Conservation (phyloP, 2,329 filamentous ascomycete species). For the Diaporthe australafricana region DNA sequence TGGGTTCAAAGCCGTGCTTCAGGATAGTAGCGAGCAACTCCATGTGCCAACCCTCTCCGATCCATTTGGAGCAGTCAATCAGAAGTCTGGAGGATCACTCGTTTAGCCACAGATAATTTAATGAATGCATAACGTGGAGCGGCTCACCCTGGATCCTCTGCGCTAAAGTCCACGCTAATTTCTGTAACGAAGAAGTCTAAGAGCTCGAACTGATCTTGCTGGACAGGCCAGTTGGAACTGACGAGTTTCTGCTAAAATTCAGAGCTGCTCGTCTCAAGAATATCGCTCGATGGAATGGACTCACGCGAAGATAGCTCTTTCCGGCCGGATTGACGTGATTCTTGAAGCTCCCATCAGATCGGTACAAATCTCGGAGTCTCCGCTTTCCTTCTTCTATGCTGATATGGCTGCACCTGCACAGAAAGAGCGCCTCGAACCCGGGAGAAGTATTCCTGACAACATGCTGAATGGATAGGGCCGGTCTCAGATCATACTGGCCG, state of each 20-base stretch:
- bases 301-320: background rate
- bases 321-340: background rate
- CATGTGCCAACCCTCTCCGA: background rate
- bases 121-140: rapidly evolving
- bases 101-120: background rate
- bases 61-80: background rate
- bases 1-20: background rate
- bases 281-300: background rate
- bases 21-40: background rate
- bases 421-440: background rate
- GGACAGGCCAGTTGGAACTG: background rate
- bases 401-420: background rate
- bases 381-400: background rate
- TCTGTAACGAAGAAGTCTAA: background rate
- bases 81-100: background rate
- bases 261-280: background rate
- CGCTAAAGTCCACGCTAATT: background rate
- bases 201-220: background rate
- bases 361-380: background rate
- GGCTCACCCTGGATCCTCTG: background rate
- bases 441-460: background rate
- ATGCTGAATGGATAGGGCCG: conserved; percentile 2
- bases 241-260: background rate
- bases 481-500: background rate
- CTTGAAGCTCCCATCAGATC: background rate